Evolutionary conservation across 352 stramenopile genomes (phyloP).

Genomic region (Phytopythium aichiense): DNA sequence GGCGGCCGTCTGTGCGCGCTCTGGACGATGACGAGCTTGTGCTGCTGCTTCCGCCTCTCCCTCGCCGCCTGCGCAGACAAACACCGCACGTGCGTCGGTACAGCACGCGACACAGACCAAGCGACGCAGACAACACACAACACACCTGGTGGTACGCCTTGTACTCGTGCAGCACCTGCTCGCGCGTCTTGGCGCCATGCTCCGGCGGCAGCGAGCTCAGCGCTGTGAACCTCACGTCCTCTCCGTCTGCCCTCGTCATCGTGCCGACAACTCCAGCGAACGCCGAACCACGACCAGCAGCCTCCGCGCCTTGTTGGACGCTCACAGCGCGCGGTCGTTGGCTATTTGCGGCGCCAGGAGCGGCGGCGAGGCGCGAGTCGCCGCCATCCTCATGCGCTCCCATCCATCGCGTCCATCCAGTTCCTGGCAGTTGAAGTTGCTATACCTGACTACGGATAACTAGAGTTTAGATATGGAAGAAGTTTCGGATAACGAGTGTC

Average conservation of each 20-base stretch:
- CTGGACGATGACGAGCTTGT: conserved; percentile 63
- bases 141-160: conserved; percentile 30
- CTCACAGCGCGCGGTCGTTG: no score
- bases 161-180: conserved; percentile 49
- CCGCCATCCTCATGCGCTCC: no score
- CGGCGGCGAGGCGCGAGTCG: no score
- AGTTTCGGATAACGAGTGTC: no score
- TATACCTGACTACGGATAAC: no score
- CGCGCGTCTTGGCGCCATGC: conserved; percentile 12
- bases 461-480: no score
- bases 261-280: background rate
- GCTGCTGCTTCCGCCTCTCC: conserved; percentile 30
- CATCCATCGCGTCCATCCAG: no score
- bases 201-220: background rate
- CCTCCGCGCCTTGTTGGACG: no score
- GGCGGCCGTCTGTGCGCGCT: conserved; percentile 36
- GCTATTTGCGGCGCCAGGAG: no score
- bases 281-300: background rate
- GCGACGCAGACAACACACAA: background rate
- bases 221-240: background rate
- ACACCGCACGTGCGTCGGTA: background rate
- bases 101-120: background rate
- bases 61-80: background rate
- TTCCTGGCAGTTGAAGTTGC: no score
- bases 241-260: background rate